Evolutionary conservation across 108 stramenopile species (phyloP).

Genomic region (Nitzschia sp.): DNA sequence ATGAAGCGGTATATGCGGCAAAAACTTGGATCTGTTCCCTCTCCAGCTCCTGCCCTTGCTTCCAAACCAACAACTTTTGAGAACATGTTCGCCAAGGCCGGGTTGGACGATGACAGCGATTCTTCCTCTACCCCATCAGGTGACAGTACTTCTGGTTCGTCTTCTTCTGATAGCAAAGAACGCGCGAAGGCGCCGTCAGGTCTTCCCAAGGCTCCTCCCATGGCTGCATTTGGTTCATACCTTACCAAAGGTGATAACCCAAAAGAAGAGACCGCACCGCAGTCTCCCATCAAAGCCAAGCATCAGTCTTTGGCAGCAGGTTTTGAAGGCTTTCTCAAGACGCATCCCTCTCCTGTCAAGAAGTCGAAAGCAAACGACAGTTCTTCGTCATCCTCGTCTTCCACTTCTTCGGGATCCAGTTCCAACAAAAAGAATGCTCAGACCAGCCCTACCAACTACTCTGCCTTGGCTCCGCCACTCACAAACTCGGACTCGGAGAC

Average conservation of each 20-base stretch:
- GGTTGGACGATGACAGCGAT: constrained; percentile 8
- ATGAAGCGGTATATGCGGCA: constrained; percentile 5
- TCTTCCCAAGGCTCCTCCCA: background rate
- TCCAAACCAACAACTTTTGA: constrained; percentile 5
- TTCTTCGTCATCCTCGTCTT: background rate
- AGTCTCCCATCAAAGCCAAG: background rate
- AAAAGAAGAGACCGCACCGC: background rate
- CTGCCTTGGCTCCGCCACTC: no score
- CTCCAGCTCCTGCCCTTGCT: background rate
- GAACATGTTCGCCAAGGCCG: constrained; percentile 12
- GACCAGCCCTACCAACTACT: no score
- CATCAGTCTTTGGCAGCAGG: background rate
- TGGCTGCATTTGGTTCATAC: constrained; percentile 1
- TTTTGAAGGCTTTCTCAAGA: constrained; percentile 1
- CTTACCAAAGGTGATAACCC: background rate
- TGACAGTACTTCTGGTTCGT: constrained; percentile 15
- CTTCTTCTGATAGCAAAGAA: constrained; percentile 2
- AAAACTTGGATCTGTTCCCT: background rate
- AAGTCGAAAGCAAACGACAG: background rate
- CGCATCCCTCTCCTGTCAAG: background rate
- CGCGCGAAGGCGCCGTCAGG: background rate
- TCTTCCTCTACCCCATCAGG: constrained; percentile 10
- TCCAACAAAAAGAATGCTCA: no score
- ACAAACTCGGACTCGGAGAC: no score
- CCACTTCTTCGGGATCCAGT: no score